These are phyloP conservation scores for Tarenaya hassleriana DNA, from an alignment of 345 rosid species.

Conservation along the genomic window DNA sequence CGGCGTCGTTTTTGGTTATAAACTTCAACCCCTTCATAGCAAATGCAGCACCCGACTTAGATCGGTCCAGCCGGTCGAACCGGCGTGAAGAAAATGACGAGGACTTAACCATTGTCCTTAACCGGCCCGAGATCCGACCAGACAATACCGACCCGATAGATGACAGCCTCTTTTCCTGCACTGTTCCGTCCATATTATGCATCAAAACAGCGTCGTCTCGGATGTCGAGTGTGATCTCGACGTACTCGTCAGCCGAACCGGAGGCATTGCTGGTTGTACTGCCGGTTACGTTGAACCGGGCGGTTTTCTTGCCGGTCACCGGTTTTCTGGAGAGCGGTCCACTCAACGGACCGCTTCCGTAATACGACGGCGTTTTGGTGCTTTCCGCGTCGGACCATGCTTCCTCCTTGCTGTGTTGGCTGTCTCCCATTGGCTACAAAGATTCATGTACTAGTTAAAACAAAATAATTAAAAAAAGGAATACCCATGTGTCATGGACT, in stretches of 20 bases:
- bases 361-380: no score
- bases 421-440: constrained; percentile 8
- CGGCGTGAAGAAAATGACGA: constrained; percentile 16
- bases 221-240: constrained; percentile 54
- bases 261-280: constrained; percentile 13
- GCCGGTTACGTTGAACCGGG: no score
- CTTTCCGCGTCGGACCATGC: constrained; percentile 21
- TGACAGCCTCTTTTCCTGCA: constrained; percentile 26
- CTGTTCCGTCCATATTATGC: constrained; percentile 33
- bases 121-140: constrained; percentile 56
- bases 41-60: constrained; percentile 59
- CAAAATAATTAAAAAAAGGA: no score
- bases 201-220: no score
- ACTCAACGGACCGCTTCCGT: no score
- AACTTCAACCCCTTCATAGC: constrained; percentile 64
- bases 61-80: constrained; percentile 52
- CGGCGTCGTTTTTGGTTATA: constrained; percentile 38
- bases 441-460: not conserved
- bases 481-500: no score
- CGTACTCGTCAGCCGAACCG: constrained; percentile 25
- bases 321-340: no score
- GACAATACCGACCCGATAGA: constrained; percentile 24
- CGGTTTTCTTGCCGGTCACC: no score
- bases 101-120: constrained; percentile 46
- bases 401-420: constrained; percentile 10